These are phyloP conservation scores for Marvania coccoides DNA, from an alignment of 139 green algal genomes.

Conservation along the genomic window DNA sequence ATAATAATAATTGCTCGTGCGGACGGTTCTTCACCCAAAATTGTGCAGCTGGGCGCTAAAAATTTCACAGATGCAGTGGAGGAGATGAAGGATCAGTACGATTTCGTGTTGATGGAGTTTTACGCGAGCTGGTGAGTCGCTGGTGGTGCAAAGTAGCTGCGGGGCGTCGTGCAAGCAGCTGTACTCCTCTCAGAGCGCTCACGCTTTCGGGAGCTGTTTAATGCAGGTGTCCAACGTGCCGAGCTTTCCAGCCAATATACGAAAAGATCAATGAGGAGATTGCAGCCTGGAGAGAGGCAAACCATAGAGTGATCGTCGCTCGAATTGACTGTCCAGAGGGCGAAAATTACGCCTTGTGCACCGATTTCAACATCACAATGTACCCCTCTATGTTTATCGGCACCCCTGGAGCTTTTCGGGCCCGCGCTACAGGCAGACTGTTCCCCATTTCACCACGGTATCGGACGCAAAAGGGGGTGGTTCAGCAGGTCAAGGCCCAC, in stretches of 20 bases:
- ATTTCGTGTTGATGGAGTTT: conserved; percentile 26
- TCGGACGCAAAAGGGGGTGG: neutral
- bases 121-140: conserved; percentile 23
- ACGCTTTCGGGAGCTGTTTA: neutral
- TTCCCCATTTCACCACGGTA: neutral
- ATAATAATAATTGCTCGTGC: too few relatives aligned
- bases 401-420: neutral
- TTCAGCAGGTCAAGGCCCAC: neutral
- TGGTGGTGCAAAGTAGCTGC: too few relatives aligned
- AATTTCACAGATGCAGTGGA: neutral
- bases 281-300: neutral
- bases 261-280: conserved; percentile 42
- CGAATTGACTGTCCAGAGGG: conserved; percentile 49
- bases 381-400: conserved; percentile 8
- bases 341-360: neutral
- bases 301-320: conserved; percentile 33
- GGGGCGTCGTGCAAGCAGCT: too few relatives aligned
- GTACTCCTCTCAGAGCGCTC: neutral
- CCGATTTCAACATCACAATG: conserved; percentile 1
- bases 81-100: neutral
- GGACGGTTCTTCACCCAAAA: too few relatives aligned
- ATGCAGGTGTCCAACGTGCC: conserved; percentile 43
- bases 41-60: neutral
- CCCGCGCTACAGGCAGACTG: neutral
- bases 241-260: conserved; percentile 45